These are phyloP conservation scores for Saturnispora galanensis DNA, from an alignment of 805 yeast genomes.

Conservation along the genomic window DNA sequence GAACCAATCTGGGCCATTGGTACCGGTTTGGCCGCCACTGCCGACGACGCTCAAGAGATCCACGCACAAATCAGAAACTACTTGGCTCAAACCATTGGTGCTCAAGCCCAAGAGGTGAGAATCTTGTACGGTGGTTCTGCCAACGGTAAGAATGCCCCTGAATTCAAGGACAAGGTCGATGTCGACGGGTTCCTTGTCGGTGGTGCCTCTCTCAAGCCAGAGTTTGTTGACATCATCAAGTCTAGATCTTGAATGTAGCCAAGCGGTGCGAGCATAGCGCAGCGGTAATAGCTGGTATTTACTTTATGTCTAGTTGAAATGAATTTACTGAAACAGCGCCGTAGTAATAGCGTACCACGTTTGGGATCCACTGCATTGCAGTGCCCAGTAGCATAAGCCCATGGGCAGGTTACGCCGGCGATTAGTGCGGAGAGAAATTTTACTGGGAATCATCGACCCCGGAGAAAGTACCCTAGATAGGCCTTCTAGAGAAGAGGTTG, in stretches of 20 bases:
- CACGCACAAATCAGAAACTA: conserved; percentile 82
- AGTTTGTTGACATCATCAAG: conserved; percentile 90
- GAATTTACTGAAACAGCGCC: too few relatives aligned
- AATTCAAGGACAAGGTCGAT: conserved; percentile 86
- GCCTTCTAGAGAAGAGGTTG: too few relatives aligned
- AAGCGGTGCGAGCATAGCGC: too few relatives aligned
- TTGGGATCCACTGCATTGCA: too few relatives aligned
- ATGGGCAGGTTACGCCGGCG: too few relatives aligned
- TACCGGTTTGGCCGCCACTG: conserved; percentile 98
- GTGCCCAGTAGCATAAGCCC: too few relatives aligned
- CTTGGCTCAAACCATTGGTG: conserved; percentile 67
- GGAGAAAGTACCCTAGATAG: too few relatives aligned
- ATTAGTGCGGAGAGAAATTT: too few relatives aligned
- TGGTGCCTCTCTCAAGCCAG: conserved; percentile 98
- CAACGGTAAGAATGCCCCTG: conserved; percentile 83
- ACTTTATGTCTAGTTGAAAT: too few relatives aligned
- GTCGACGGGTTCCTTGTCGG: conserved; percentile 99
- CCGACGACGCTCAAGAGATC: conserved; percentile 94
- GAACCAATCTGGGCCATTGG: conserved; percentile 99
- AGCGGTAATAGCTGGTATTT: too few relatives aligned
- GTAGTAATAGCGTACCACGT: too few relatives aligned
- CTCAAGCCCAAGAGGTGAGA: conserved; percentile 66
- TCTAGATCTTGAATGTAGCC: conserved; percentile 57
- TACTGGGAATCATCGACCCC: too few relatives aligned
- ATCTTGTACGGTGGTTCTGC: conserved; percentile 99